A percentile compares a stretch with the other conserved stretches of the same genome.
phyloP scores from a whole-genome alignment of 148 eudicot species.

The Amaranthus cruentus region DNA sequence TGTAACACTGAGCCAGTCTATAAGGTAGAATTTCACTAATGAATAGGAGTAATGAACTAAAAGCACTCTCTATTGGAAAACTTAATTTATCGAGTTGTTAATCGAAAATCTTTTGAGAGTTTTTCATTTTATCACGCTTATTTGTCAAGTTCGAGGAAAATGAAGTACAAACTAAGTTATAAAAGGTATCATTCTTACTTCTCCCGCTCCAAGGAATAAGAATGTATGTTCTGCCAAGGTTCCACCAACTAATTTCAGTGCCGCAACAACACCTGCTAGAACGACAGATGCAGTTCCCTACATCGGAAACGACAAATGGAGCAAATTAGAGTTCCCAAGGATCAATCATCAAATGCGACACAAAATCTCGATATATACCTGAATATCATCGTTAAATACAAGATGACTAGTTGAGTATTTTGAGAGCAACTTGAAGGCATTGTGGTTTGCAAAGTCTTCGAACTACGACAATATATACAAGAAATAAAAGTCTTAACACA shows the following conservation, averaged over 20 bases:
- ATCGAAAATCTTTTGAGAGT: background rate
- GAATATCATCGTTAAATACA: constrained; percentile 95
- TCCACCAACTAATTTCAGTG: constrained; percentile 77
- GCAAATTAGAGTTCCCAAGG: background rate
- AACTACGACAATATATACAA: constrained; percentile 35
- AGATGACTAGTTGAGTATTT: constrained; percentile 73
- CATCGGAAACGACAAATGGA: constrained; percentile 9
- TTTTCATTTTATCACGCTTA: background rate
- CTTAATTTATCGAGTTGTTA: too few relatives aligned
- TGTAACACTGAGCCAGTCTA: background rate
- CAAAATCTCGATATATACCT: constrained; percentile 37
- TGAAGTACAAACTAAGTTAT: background rate
- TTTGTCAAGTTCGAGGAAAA: constrained; percentile 6
- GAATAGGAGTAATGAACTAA: too few relatives aligned
- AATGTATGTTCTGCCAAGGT: constrained; percentile 77
- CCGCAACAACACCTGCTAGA: constrained; percentile 78
- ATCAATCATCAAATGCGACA: background rate
- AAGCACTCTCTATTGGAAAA: too few relatives aligned
- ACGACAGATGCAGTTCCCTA: constrained; percentile 97
- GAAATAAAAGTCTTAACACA: background rate
- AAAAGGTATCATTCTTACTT: constrained; percentile 36
- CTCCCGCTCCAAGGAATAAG: constrained; percentile 94
- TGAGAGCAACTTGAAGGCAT: constrained; percentile 88
- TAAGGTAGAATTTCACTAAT: too few relatives aligned
- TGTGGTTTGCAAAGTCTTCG: constrained; percentile 98